Evolutionary conservation across 2,329 filamentous ascomycete genomes (phyloP).

Genomic region (Achaetomium macrosporum): DNA sequence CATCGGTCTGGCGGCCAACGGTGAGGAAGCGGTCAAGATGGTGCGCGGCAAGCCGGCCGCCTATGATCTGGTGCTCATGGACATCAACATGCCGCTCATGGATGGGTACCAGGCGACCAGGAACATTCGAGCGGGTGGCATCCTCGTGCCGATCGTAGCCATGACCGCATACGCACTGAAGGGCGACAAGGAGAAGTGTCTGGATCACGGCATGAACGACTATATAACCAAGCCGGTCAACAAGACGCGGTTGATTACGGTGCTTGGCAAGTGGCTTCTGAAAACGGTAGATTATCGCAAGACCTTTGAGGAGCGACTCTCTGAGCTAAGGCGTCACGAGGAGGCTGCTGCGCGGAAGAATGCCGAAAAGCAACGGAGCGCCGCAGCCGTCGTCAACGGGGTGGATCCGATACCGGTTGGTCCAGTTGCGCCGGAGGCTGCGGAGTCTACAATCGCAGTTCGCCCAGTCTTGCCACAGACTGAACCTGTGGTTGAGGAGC

Average conservation of each 20-base stretch:
- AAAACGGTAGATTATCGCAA: slow-evolving; percentile 15
- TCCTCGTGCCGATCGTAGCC: slow-evolving; percentile 36
- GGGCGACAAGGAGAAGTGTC: slow-evolving; percentile 48
- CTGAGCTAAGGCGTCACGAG: background rate
- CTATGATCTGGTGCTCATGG: slow-evolving; percentile 50
- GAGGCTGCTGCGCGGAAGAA: too few species aligned
- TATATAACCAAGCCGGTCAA: slow-evolving; percentile 40
- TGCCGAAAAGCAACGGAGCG: background rate
- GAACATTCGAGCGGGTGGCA: slow-evolving; percentile 39
- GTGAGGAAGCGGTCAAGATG: slow-evolving; percentile 37
- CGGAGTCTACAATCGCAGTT: background rate
- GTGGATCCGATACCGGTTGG: background rate
- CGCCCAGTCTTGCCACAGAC: background rate
- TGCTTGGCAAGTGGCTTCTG: slow-evolving; percentile 14
- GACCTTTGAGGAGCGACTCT: slow-evolving; percentile 8
- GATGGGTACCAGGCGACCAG: slow-evolving; percentile 47
- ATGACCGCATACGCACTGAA: slow-evolving; percentile 53
- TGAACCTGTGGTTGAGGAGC: background rate
- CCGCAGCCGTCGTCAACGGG: background rate
- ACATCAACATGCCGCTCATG: slow-evolving; percentile 55
- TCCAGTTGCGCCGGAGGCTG: background rate
- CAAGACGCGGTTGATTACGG: slow-evolving; percentile 22
- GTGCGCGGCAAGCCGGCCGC: slow-evolving; percentile 36
- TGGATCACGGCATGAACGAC: slow-evolving; percentile 50
- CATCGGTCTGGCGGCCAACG: slow-evolving; percentile 38